Percentiles rank a stretch among this genome's conserved stretches.
Conservation (phyloP, 176 grass and related monocot species). For the Raddia distichophylla region DNA sequence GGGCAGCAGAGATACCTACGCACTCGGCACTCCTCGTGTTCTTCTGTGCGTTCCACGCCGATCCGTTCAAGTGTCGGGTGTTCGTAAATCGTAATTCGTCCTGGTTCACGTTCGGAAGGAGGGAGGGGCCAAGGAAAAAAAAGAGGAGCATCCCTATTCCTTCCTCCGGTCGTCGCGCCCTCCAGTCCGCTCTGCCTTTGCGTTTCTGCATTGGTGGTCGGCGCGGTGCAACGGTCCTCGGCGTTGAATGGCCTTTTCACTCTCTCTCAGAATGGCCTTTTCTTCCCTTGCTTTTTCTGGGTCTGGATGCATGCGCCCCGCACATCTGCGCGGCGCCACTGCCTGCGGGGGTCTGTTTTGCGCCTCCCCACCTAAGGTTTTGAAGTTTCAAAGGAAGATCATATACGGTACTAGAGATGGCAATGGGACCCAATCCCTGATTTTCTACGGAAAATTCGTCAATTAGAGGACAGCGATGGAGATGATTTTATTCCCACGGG, state of each 20-base stretch:
- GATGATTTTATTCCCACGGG: no score
- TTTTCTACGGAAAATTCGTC: no score
- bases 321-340: neutral
- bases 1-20: no score
- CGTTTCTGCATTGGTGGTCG: neutral
- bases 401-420: no score
- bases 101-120: neutral
- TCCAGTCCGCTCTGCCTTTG: no score
- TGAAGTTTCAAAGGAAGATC: neutral
- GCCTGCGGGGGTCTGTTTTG: neutral
- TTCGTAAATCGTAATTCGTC: neutral
- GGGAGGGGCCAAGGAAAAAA: no score
- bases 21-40: no score
- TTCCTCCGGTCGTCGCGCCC: neutral
- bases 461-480: no score
- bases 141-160: no score
- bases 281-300: neutral
- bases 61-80: neutral
- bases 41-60: neutral
- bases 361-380: neutral
- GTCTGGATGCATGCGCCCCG: neutral
- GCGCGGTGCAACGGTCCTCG: conserved; percentile 5
- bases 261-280: neutral
- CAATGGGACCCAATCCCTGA: no score
- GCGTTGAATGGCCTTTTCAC: conserved; percentile 24